Base-by-base conservation (phyloP, 2,329 filamentous ascomycete genomes). In the Fusarium penzigii region DNA sequence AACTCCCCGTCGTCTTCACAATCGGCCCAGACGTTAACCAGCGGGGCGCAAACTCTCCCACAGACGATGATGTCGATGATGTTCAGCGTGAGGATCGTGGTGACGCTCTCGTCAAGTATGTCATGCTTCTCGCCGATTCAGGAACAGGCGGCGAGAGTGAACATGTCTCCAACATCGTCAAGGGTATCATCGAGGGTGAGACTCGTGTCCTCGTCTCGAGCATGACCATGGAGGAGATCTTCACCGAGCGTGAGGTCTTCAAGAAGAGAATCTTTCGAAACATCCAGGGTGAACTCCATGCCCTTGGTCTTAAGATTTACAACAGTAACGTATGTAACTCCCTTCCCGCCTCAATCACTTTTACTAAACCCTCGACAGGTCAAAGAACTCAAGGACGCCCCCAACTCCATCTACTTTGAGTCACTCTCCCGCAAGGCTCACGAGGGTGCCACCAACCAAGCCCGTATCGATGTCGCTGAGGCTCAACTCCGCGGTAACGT, bases 151-250 rank as follows among this genome's bases (percentile, higher is more conserved):
- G 73, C 14, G 62, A 68, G 46, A 64, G 74, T 71, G 58, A 81
- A 48, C 89, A 93, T 72, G 85, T 94, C 14, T 87, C 89, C 65
- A 89, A 89, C 61, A 95, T 95, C 56, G 87, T 95, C 71, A 93
- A 91, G 71, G 90, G 90, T 54, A 92, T 95, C 69, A 94, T 95
- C 62, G 90, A 95, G 70, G 91, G 91, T 56, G 91, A 95, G 71
- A 92, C 89, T 1, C 83, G 91, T 52, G 88, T 90, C 6, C 84
- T 95, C 48, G 89, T 95, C 40, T 90, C 86, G 1, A 87, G 84
- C 62, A 93, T 95, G 89, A 92, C 89, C n/a, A 93, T 94, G 88
- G 90, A 93, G 68, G 90, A 94, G 71, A 89, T 95, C 53, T 92
- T 92, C 71, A 87, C 85, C 54, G 86, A 90, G 71, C 79, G 89